phyloP scores from a whole-genome alignment of 352 stramenopile genomes.

The Blastocystis sp. region DNA sequence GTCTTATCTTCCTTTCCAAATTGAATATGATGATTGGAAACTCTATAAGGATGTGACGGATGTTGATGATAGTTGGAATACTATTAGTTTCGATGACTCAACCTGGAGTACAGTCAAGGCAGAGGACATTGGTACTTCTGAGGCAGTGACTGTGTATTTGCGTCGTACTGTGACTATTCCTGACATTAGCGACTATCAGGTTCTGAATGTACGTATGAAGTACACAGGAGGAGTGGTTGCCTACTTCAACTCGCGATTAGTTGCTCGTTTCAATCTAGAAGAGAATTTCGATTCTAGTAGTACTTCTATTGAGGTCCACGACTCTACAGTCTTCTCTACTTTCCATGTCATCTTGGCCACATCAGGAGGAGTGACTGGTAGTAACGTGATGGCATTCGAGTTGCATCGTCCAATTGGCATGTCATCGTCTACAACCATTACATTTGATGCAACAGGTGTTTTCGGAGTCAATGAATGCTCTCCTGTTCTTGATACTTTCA shows the following conservation, averaged over 20 bases:
- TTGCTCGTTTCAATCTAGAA: slow-evolving; percentile 9
- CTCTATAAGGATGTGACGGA: background rate
- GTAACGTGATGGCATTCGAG: background rate
- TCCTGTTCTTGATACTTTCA: background rate
- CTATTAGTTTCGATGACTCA: background rate
- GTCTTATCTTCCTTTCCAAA: background rate
- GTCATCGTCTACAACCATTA: background rate
- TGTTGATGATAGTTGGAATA: background rate
- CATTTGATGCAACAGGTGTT: slow-evolving; percentile 26
- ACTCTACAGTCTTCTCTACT: background rate
- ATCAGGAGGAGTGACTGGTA: background rate
- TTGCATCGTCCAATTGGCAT: background rate
- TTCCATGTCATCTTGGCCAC: background rate
- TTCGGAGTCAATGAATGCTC: slow-evolving; percentile 17
- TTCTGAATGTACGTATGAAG: slow-evolving; percentile 28
- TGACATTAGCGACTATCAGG: background rate
- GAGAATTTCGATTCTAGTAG: background rate
- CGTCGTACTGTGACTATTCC: background rate
- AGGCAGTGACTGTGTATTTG: background rate
- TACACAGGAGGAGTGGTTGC: background rate
- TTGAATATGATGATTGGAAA: background rate
- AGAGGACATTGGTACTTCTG: background rate
- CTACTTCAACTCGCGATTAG: background rate
- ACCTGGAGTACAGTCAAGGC: background rate
- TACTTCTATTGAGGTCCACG: background rate